Percentiles rank a stretch among this genome's conserved stretches.
These are phyloP conservation scores for Paragyromitra xinjiangensis DNA, from an alignment of 495 filamentous ascomycete species.

Conservation along the genomic window DNA sequence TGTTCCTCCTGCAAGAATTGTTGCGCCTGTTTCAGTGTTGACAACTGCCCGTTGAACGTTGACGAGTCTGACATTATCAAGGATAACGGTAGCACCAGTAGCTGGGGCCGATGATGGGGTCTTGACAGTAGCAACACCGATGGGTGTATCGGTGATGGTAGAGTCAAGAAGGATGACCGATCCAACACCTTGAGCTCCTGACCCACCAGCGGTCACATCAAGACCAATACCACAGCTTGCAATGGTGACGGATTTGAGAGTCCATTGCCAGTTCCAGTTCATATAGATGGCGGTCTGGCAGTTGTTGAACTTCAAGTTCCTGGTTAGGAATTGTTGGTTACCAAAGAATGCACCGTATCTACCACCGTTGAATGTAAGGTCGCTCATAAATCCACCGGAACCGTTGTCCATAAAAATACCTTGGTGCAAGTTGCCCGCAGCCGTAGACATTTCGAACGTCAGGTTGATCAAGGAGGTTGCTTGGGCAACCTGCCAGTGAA, in stretches of 20 bases:
- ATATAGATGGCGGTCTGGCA: conserved; percentile 82
- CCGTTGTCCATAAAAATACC: conserved; percentile 99
- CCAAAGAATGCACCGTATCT: conserved; percentile 84
- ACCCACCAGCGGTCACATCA: conserved; percentile 76
- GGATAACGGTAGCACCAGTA: conserved; percentile 78
- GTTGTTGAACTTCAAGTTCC: conserved; percentile 88
- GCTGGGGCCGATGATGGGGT: conserved; percentile 54
- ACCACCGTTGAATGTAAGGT: conserved; percentile 88
- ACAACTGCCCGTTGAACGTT: conserved; percentile 64
- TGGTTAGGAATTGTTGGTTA: conserved; percentile 94
- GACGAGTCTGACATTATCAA: conserved; percentile 85
- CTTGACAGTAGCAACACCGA: conserved; percentile 72
- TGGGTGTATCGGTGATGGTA: conserved; percentile 74
- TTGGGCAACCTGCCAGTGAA: conserved; percentile 98
- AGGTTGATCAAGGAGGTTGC: conserved; percentile 93
- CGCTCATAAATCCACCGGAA: conserved; percentile 85
- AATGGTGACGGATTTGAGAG: conserved; percentile 80
- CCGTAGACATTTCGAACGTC: conserved; percentile 84
- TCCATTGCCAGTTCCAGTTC: conserved; percentile 96
- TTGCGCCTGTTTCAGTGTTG: conserved; percentile 67
- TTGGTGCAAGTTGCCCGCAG: conserved; percentile 79
- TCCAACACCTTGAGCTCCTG: conserved; percentile 72
- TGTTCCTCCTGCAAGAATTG: conserved; percentile 74
- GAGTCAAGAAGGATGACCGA: conserved; percentile 85
- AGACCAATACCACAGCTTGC: conserved; percentile 82